These are phyloP conservation scores for Pholiota adiposa DNA, from an alignment of 1,284 basidiomycete species.

Conservation along the genomic window DNA sequence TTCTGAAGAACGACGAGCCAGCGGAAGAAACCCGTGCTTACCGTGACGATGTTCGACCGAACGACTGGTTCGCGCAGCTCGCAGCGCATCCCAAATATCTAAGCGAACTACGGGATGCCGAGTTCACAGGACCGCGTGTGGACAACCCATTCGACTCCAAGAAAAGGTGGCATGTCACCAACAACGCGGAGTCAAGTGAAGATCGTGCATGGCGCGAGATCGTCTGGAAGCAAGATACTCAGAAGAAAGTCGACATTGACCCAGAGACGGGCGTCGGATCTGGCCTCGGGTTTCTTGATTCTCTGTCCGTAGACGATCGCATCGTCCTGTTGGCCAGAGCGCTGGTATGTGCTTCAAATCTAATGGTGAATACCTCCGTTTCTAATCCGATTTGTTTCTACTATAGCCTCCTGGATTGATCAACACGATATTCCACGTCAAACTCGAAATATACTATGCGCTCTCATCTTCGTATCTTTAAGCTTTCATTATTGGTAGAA, in stretches of 20 bases:
- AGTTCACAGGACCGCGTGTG: conserved; percentile 5
- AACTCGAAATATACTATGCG: conserved; percentile 29
- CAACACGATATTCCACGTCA: conserved; percentile 28
- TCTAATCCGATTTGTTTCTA: neutral
- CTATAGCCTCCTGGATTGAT: conserved; percentile 32
- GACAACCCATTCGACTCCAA: conserved; percentile 22
- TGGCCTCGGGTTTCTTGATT: conserved; percentile 27
- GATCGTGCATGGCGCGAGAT: conserved; percentile 17
- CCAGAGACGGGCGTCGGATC: conserved; percentile 16
- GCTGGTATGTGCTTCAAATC: conserved; percentile 21
- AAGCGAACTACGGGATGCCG: conserved; percentile 16
- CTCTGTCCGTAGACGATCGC: conserved; percentile 27
- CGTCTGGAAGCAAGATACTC: conserved; percentile 18
- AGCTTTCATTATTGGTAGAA: neutral
- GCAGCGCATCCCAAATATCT: conserved; percentile 22
- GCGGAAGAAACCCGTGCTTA: conserved; percentile 10
- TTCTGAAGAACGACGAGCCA: conserved; percentile 19
- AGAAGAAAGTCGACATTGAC: conserved; percentile 1
- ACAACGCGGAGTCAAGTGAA: conserved; percentile 9
- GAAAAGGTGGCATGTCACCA: conserved; percentile 22
- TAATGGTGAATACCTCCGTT: neutral
- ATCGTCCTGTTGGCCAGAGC: conserved; percentile 31
- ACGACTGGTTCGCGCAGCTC: conserved; percentile 24
- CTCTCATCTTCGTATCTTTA: conserved; percentile 19
- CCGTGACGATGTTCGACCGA: conserved; percentile 13